phyloP scores from a whole-genome alignment of 1,284 basidiomycete species.

The Marasmius fiardii region DNA sequence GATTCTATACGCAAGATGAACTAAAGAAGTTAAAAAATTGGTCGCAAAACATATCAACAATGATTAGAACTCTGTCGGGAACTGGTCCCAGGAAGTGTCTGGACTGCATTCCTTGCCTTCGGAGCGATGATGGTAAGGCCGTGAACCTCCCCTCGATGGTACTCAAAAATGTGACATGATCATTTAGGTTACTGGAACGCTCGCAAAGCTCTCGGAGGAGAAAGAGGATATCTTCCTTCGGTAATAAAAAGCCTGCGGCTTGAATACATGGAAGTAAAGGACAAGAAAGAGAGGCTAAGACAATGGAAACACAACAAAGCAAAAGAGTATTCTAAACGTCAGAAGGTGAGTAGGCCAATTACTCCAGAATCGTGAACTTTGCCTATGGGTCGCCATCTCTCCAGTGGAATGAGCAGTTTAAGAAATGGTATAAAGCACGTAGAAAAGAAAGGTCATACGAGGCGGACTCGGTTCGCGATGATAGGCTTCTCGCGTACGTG shows the following conservation, averaged over 20 bases:
- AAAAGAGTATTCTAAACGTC: background rate
- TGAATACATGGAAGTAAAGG: conserved; percentile 2
- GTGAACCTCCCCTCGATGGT: background rate
- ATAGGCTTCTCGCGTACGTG: too few species aligned
- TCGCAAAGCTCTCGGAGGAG: background rate
- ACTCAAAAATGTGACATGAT: background rate
- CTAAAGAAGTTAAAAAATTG: background rate
- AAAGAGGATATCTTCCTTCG: background rate
- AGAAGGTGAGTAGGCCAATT: too few species aligned
- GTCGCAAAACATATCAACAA: background rate
- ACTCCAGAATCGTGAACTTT: too few species aligned
- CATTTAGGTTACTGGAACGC: background rate
- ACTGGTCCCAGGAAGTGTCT: background rate
- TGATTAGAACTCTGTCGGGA: background rate
- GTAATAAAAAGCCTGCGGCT: background rate
- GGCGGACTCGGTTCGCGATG: too few species aligned
- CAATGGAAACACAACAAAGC: background rate
- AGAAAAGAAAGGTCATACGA: too few species aligned
- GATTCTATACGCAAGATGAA: background rate
- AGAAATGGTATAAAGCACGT: too few species aligned
- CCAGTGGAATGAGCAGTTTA: too few species aligned
- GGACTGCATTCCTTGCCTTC: background rate
- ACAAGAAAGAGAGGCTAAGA: too few species aligned
- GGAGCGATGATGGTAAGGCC: background rate
- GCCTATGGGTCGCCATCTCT: too few species aligned